These are phyloP conservation scores for Maudiozyma pseudohumilis DNA, from an alignment of 805 yeast species.

Conservation along the genomic window DNA sequence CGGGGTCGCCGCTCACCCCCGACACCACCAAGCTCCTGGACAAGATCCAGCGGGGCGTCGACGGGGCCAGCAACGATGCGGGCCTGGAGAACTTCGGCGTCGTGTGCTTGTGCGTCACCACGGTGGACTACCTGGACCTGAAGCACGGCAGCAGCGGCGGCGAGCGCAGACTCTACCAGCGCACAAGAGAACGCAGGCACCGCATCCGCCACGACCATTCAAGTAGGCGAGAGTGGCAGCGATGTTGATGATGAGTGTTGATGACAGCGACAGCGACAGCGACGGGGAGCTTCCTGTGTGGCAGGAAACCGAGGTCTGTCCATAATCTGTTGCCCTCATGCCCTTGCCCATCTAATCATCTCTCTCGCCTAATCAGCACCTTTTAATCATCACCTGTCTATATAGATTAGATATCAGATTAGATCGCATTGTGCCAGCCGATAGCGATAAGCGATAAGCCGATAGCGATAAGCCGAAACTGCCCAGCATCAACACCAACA, in stretches of 20 bases:
- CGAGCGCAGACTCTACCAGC: slow-evolving; percentile 16
- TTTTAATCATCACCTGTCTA: too few relatives aligned
- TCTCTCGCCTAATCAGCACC: too few relatives aligned
- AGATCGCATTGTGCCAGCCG: too few relatives aligned
- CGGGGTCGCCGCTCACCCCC: slow-evolving; percentile 48
- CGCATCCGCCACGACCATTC: slow-evolving; percentile 20
- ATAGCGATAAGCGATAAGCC: too few relatives aligned
- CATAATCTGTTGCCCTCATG: too few relatives aligned
- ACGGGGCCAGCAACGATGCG: slow-evolving; percentile 58
- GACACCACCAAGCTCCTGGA: slow-evolving; percentile 52
- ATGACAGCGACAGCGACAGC: slow-evolving; percentile 1
- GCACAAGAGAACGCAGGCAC: slow-evolving; percentile 16
- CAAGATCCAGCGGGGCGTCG: slow-evolving; percentile 71
- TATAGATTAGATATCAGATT: too few relatives aligned
- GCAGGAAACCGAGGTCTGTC: slow-evolving; percentile 73
- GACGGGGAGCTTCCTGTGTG: slow-evolving; percentile 41
- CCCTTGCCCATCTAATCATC: too few relatives aligned
- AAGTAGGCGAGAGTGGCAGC: slow-evolving; percentile 1
- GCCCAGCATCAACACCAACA: too few relatives aligned
- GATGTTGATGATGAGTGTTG: slow-evolving; percentile 3
- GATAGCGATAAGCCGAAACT: too few relatives aligned
- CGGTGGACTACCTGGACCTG: slow-evolving; percentile 58
- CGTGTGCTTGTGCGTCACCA: slow-evolving; percentile 56
- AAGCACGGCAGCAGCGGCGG: slow-evolving; percentile 36
- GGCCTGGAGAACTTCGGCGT: slow-evolving; percentile 59